Evolutionary conservation across 1,139 yeast genomes (phyloP), one percentile per base, ranked within the genome.

Genomic region (Tardiomyces blankii): DNA sequence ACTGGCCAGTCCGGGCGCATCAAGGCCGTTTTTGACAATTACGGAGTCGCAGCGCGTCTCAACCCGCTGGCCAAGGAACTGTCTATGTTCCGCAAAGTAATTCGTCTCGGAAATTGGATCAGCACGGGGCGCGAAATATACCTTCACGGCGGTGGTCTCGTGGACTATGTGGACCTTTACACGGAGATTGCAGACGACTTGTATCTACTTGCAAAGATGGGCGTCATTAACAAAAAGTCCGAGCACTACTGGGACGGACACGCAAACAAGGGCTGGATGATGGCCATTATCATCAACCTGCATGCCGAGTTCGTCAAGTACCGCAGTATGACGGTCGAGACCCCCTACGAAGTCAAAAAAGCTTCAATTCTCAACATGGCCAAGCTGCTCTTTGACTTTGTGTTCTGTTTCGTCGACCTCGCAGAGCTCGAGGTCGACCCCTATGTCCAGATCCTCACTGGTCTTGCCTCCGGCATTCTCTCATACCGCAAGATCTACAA

Each of bases 81-180:
- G n/a, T 58, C 64, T 19, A 52, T 54, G 51, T 62, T 61, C 40
- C 55, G 66, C 35, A 58, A 60, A 39, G 51, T 60, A 39, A 57
- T 62, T 43, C 55, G 63, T 32, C 48, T 62, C 19, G 64, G 63
- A 19, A 61, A 62, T 50, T 62, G 64, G 64, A 33, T 60, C 43
- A 53, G 51, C 32, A 50, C 57, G 1, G 48, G 48, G 21, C 51
- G 55, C 16, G 51, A 40, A 18, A 42, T 54, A n/a, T 23, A 39
- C 11, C 40, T 45, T 23, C 43, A 21, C 39, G 46, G 50, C 16
- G 39, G 32, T 23, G 25, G 30, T 8, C 19, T 45, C 30, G 43
- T 49, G 4, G 58, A 51, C 19, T 39, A 48, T 14, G 47, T 58
- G 28, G 65, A 60, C 28, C 50, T 60, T 13, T 54, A 52, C 48